Evolutionary conservation across 352 stramenopile species (phyloP).

Genomic region (Phytophthora fragariae): DNA sequence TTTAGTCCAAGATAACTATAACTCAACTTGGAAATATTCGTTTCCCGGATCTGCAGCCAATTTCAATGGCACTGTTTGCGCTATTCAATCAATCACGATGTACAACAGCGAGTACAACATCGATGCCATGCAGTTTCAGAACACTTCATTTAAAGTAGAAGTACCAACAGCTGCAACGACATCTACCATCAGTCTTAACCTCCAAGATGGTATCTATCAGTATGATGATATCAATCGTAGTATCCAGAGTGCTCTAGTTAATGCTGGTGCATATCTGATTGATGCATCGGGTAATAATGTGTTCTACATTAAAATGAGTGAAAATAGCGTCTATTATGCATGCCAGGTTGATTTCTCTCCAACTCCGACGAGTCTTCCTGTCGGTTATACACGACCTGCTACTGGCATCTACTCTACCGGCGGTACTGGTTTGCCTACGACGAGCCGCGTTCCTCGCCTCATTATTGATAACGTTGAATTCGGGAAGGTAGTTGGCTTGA

Average conservation of each 20-base stretch:
- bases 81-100: constrained; percentile 12
- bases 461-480: constrained; percentile 31
- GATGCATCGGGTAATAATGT: constrained; percentile 8
- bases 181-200: constrained; percentile 1
- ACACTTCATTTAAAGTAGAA: constrained; percentile 15
- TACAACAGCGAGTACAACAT: constrained; percentile 22
- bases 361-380: constrained; percentile 5
- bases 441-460: background rate
- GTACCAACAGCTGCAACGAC: constrained; percentile 13
- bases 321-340: constrained; percentile 22
- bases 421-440: constrained; percentile 25
- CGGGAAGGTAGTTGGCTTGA: constrained; percentile 16
- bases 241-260: constrained; percentile 17
- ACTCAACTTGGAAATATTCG: constrained; percentile 1
- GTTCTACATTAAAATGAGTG: constrained; percentile 14
- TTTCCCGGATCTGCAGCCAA: background rate
- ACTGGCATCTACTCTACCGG: constrained; percentile 10
- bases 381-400: constrained; percentile 6
- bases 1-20: constrained; percentile 9
- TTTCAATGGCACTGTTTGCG: background rate
- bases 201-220: constrained; percentile 17
- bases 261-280: constrained; percentile 16
- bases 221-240: constrained; percentile 14
- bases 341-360: constrained; percentile 7
- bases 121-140: constrained; percentile 4